phyloP scores from a whole-genome alignment of 2,329 filamentous ascomycete species.

The Nannizziopsis barbatae region DNA sequence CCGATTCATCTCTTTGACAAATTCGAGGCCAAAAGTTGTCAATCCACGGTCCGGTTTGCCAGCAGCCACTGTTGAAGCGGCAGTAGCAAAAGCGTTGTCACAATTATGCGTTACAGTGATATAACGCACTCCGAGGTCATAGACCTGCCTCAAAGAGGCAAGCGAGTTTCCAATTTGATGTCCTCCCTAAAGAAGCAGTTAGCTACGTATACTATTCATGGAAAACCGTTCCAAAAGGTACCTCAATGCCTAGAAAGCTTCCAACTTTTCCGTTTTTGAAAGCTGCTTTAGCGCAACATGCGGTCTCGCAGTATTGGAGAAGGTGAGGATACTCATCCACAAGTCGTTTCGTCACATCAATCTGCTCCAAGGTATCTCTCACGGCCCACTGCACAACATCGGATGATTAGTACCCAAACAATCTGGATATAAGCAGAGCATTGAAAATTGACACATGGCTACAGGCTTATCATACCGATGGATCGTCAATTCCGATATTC shows the following conservation, averaged over 20 bases:
- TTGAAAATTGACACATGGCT: neutral
- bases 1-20: slow-evolving; percentile 23
- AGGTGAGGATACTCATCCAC: slow-evolving; percentile 18
- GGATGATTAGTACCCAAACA: neutral
- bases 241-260: slow-evolving; percentile 22
- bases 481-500: slow-evolving; percentile 14
- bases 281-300: slow-evolving; percentile 19
- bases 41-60: slow-evolving; percentile 19
- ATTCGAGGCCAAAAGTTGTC: slow-evolving; percentile 18
- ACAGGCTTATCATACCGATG: slow-evolving; percentile 12
- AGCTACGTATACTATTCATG: neutral
- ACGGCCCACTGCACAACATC: slow-evolving; percentile 13
- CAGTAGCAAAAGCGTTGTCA: slow-evolving; percentile 23
- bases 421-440: neutral
- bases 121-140: slow-evolving; percentile 19
- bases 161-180: slow-evolving; percentile 23
- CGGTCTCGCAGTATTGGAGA: slow-evolving; percentile 19
- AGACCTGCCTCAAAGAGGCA: slow-evolving; percentile 13
- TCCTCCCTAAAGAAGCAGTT: slow-evolving; percentile 16
- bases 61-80: slow-evolving; percentile 17
- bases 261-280: slow-evolving; percentile 17
- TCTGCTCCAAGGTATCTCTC: slow-evolving; percentile 23
- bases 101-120: slow-evolving; percentile 23
- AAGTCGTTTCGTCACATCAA: slow-evolving; percentile 21
- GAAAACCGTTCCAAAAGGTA: slow-evolving; percentile 2